Evolutionary conservation across 2,329 filamentous ascomycete genomes (phyloP), one percentile per base, ranked within the genome.

Genomic region (Aspergillus transmontanensis): DNA sequence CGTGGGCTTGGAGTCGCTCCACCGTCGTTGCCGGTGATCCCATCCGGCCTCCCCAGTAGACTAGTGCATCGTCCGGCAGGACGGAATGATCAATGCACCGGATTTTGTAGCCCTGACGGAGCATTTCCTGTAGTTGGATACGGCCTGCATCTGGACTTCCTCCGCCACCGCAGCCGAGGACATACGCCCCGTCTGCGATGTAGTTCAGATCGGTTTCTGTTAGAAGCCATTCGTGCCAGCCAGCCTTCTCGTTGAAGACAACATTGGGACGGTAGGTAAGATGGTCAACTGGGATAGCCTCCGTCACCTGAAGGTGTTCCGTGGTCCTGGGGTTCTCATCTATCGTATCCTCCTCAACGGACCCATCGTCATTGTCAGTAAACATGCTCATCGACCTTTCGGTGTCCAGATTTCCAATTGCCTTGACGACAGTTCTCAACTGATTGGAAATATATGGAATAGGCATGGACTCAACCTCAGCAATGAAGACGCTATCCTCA

Each of bases 1-100:
- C 86, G 67, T 87, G 82, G 14, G 84, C 85, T 1, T 82, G 79
- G 0, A 88, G 80, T 68, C 87, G 86, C 75, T 90, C 87, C 61
- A 87, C 85, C 1, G 81, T 81, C 0, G 89, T 87, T 4, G 85
- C 86, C 0, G 87, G 87, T 19, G 84, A 86, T 36, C 87, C 87
- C 67, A 84, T 84, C 64, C 84, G 83, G 1, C 86, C 86, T 11
- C 85, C 86, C 83, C 85, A 69, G 41, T 65, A 65, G 36, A 89
- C 81, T 0, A 80, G 76, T 5, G 82, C 84, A 51, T 84, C 77
- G 60, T 86, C 82, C 0, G 78, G 67, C 2, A 89, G 75, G 60
- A 86, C 48, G 5, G 48, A 51, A 30, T 51, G 48, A 23, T 51
- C 48, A n/a, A 51, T 51, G 0, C 48, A 51, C 10, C 48, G 26